Evolutionary conservation across 2,329 filamentous ascomycete species (phyloP).

Genomic region (Claviceps citrina): DNA sequence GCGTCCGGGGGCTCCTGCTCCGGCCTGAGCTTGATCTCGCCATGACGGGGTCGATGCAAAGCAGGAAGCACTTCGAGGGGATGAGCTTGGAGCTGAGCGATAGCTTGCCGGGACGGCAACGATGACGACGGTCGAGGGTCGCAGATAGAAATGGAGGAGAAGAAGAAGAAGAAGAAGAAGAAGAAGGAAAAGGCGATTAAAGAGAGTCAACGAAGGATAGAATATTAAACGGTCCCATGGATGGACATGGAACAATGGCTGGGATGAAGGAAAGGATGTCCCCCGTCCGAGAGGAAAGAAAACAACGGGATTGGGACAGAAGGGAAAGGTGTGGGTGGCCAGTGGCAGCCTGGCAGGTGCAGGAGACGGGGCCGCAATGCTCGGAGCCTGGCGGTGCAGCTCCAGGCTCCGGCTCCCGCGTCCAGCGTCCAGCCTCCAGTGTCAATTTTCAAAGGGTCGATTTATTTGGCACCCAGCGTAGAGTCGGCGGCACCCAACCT

Average conservation of each 20-base stretch:
- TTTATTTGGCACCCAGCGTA: too few species aligned
- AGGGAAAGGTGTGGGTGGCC: constrained; percentile 7
- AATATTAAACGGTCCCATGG: constrained; percentile 5
- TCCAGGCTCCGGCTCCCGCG: too few species aligned
- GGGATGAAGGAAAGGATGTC: constrained; percentile 5
- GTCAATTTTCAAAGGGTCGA: too few species aligned
- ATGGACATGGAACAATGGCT: constrained; percentile 1
- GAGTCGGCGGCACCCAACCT: too few species aligned
- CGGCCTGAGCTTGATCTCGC: constrained; percentile 19
- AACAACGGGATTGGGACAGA: background rate
- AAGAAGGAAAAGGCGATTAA: constrained; percentile 6
- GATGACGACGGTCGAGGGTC: background rate
- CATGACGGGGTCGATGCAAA: constrained; percentile 13
- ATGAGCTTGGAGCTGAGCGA: background rate
- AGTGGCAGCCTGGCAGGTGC: too few species aligned
- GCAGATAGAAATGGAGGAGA: too few species aligned
- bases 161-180: background rate
- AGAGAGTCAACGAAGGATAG: constrained; percentile 10
- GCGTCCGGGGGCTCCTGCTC: constrained; percentile 23
- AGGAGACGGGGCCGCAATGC: constrained; percentile 5
- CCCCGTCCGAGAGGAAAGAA: background rate
- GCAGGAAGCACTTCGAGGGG: too few species aligned
- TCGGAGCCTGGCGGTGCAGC: background rate
- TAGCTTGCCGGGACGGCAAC: background rate
- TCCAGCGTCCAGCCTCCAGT: too few species aligned